phyloP scores from a whole-genome alignment of 2,329 filamentous ascomycete genomes.

The Paecilomyces niveus region DNA sequence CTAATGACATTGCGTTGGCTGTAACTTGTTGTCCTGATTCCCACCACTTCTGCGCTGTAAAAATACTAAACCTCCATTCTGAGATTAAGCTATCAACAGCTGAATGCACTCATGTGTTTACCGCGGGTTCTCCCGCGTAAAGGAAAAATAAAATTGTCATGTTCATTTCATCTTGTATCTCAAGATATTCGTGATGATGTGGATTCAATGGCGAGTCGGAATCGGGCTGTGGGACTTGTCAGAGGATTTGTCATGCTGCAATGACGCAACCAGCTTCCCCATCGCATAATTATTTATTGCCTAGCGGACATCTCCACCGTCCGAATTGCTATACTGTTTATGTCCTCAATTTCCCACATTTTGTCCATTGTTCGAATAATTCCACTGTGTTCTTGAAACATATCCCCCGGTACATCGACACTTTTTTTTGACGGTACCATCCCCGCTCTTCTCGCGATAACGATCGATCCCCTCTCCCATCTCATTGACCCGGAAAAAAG shows the following conservation, averaged over 20 bases:
- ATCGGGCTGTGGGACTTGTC: not conserved
- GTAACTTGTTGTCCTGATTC: not conserved
- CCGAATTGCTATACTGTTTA: conserved; percentile 5
- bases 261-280: conserved; percentile 18
- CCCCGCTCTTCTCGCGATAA: not conserved
- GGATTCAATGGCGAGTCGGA: not conserved
- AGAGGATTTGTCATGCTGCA: conserved; percentile 10
- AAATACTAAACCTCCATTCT: not conserved
- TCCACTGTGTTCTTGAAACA: not conserved
- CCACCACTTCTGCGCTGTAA: not conserved
- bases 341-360: not conserved
- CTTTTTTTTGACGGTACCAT: not conserved
- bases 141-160: not conserved
- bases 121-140: not conserved
- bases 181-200: not conserved
- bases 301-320: conserved; percentile 1
- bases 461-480: not conserved
- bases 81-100: not conserved
- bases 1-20: not conserved
- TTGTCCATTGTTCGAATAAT: not conserved
- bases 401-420: not conserved
- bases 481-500: conserved; percentile 3
- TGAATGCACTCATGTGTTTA: not conserved
- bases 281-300: not conserved
- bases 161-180: not conserved